Percentiles rank a stretch among this genome's conserved stretches.
Conservation (phyloP, 257 asterid genomes). For the Nicotiana tomentosiformis region DNA sequence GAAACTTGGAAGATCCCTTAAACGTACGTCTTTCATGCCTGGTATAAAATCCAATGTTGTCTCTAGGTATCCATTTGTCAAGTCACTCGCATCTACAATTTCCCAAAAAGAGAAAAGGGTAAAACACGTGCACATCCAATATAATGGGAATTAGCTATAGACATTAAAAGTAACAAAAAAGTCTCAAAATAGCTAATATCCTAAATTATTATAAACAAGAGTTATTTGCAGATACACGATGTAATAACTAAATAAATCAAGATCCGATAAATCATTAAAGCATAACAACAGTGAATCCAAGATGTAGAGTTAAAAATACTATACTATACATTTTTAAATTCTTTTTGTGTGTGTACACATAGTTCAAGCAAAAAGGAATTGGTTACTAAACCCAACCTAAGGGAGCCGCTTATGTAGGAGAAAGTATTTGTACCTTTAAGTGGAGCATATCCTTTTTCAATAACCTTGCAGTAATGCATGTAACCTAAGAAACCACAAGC, state of each 20-base stretch:
- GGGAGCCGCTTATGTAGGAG: neutral
- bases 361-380: too few relatives aligned
- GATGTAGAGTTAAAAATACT: too few relatives aligned
- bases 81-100: neutral
- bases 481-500: conserved; percentile 16
- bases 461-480: neutral
- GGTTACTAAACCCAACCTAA: too few relatives aligned
- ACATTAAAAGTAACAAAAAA: neutral
- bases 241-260: too few relatives aligned
- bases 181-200: neutral
- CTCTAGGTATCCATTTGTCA: conserved; percentile 4
- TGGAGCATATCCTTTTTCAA: conserved; percentile 6
- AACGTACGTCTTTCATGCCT: conserved; percentile 5
- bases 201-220: neutral
- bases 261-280: too few relatives aligned
- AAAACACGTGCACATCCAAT: neutral
- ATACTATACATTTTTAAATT: too few relatives aligned
- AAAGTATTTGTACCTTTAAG: neutral
- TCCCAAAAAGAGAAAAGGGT: neutral
- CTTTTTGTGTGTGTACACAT: too few relatives aligned
- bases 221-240: too few relatives aligned
- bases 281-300: too few relatives aligned
- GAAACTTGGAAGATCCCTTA: conserved; percentile 14
- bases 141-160: neutral
- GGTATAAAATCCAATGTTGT: conserved; percentile 7